These are phyloP conservation scores for Telfairia occidentalis DNA, from an alignment of 331 rosid species.

Conservation along the genomic window DNA sequence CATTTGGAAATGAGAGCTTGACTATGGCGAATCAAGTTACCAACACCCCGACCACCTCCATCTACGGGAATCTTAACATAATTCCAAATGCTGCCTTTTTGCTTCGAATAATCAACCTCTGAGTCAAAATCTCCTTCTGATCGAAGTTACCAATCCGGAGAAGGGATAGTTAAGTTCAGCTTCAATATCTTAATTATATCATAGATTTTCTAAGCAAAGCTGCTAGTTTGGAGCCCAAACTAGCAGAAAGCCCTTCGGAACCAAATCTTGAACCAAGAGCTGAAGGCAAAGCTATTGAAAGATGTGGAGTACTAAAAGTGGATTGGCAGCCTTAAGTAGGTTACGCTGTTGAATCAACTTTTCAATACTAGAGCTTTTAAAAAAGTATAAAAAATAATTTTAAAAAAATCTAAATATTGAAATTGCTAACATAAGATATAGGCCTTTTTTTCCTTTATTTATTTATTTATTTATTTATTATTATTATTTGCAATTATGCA, in stretches of 20 bases:
- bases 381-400: neutral
- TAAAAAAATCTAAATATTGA: neutral
- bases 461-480: too few species aligned
- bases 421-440: neutral
- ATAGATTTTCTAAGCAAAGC: neutral
- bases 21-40: neutral
- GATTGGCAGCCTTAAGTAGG: neutral
- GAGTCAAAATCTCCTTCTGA: neutral
- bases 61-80: neutral
- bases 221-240: neutral
- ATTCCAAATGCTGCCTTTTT: neutral
- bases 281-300: neutral
- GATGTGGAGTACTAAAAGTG: neutral
- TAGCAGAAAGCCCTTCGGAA: neutral
- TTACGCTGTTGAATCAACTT: neutral
- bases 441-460: neutral
- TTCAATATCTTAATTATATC: neutral
- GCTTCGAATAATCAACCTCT: neutral
- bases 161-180: neutral
- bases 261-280: neutral
- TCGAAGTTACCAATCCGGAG: neutral
- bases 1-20: too few species aligned
- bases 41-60: neutral
- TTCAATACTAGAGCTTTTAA: neutral
- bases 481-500: neutral